Conservation (phyloP, 768 basidiomycete species). For the Pisolithus albus region DNA sequence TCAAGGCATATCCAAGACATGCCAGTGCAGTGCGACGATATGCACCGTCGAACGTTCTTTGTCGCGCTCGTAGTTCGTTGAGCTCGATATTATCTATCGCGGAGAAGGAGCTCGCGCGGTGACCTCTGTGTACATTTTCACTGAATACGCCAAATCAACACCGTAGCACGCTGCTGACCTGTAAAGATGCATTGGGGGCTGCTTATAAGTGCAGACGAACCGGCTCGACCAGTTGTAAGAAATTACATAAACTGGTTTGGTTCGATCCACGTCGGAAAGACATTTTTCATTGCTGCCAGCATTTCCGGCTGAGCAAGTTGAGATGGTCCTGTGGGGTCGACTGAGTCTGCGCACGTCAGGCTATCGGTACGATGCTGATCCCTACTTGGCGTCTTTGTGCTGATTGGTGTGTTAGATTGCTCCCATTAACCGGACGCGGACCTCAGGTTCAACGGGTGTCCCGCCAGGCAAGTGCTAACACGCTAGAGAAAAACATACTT, state of each 20-base stretch:
- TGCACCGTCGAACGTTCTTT: slow-evolving; percentile 79
- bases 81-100: slow-evolving; percentile 52
- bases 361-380: slow-evolving; percentile 13
- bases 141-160: not conserved
- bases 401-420: slow-evolving; percentile 14
- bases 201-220: slow-evolving; percentile 5
- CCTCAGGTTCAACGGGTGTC: slow-evolving; percentile 7
- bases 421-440: slow-evolving; percentile 6
- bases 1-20: slow-evolving; percentile 64
- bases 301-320: not conserved
- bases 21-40: slow-evolving; percentile 72
- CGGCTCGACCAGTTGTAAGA: slow-evolving; percentile 9
- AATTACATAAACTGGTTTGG: slow-evolving; percentile 3
- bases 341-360: slow-evolving; percentile 17
- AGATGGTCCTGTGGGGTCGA: slow-evolving; percentile 18
- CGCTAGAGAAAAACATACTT: not conserved
- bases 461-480: slow-evolving; percentile 15
- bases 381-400: not conserved
- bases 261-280: slow-evolving; percentile 9
- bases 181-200: slow-evolving; percentile 16
- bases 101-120: slow-evolving; percentile 44
- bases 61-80: slow-evolving; percentile 70
- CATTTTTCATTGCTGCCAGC: not conserved
- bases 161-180: slow-evolving; percentile 11
- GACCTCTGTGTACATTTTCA: slow-evolving; percentile 28